Evolutionary conservation across 2,329 filamentous ascomycete species (phyloP).

Genomic region (Trichoderma breve): DNA sequence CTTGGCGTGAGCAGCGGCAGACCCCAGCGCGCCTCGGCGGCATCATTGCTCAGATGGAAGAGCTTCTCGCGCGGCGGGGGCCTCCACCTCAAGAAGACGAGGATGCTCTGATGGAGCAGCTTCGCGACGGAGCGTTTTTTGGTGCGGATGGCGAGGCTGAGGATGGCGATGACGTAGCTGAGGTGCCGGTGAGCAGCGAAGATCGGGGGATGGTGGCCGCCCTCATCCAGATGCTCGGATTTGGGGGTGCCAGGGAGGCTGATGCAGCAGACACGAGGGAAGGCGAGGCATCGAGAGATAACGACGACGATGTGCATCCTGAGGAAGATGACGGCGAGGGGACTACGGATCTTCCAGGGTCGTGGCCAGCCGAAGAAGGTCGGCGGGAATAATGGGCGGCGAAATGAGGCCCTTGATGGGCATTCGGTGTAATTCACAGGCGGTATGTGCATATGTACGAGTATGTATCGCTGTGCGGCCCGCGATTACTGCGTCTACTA

Average conservation of each 20-base stretch:
- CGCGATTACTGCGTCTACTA: not conserved
- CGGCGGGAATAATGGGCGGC: slow-evolving; percentile 1
- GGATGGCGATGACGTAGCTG: slow-evolving; percentile 28
- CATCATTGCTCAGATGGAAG: slow-evolving; percentile 28
- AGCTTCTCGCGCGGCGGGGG: slow-evolving; percentile 29
- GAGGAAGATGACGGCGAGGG: not conserved
- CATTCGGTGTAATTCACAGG: not conserved
- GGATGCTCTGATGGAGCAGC: slow-evolving; percentile 1
- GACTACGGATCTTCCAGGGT: slow-evolving; percentile 29
- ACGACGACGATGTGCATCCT: not conserved
- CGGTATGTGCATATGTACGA: not conserved
- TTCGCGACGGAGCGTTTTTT: not conserved
- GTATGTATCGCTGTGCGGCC: not conserved
- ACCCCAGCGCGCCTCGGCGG: slow-evolving; percentile 23
- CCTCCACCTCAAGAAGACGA: slow-evolving; percentile 21
- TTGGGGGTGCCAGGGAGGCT: slow-evolving; percentile 13
- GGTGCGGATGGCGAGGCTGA: not conserved
- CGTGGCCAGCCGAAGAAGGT: slow-evolving; percentile 35
- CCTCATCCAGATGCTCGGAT: slow-evolving; percentile 30
- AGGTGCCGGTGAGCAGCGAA: slow-evolving; percentile 27
- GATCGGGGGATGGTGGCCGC: slow-evolving; percentile 30
- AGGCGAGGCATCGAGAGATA: not conserved
- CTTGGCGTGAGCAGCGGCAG: slow-evolving; percentile 37
- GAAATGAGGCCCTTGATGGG: not conserved
- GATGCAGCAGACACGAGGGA: slow-evolving; percentile 20